phyloP scores from a whole-genome alignment of 78 protist species.

The Chrysochromulina parva region DNA sequence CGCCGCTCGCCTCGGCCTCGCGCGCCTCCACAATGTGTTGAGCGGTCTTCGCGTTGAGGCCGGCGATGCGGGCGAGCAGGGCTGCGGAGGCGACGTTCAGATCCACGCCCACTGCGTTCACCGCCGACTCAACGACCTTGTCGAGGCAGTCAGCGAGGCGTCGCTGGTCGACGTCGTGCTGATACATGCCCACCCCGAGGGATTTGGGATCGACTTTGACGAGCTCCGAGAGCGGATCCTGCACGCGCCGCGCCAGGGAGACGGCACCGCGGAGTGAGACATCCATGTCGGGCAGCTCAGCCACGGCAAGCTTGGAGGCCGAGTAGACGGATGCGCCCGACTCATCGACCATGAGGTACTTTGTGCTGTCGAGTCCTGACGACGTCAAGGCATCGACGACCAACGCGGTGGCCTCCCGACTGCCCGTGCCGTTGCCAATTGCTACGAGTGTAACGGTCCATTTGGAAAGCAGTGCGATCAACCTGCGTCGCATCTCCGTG shows the following conservation, averaged over 20 bases:
- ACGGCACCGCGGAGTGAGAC: constrained; percentile 25
- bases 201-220: neutral
- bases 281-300: neutral
- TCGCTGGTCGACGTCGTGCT: neutral
- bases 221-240: constrained; percentile 29
- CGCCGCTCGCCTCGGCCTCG: neutral
- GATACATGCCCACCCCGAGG: constrained; percentile 40
- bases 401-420: neutral
- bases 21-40: neutral
- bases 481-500: neutral
- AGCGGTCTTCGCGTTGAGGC: neutral
- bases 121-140: neutral
- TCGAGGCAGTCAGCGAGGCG: neutral
- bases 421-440: neutral
- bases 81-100: neutral
- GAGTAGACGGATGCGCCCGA: neutral
- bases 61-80: neutral
- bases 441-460: neutral
- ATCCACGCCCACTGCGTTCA: constrained; percentile 18
- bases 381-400: neutral
- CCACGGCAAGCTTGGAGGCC: neutral
- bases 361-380: too few species aligned
- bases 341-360: neutral
- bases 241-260: constrained; percentile 28
- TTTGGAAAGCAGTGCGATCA: neutral